Conservation (phyloP, 768 basidiomycete species). For the Trametes meyenii region DNA sequence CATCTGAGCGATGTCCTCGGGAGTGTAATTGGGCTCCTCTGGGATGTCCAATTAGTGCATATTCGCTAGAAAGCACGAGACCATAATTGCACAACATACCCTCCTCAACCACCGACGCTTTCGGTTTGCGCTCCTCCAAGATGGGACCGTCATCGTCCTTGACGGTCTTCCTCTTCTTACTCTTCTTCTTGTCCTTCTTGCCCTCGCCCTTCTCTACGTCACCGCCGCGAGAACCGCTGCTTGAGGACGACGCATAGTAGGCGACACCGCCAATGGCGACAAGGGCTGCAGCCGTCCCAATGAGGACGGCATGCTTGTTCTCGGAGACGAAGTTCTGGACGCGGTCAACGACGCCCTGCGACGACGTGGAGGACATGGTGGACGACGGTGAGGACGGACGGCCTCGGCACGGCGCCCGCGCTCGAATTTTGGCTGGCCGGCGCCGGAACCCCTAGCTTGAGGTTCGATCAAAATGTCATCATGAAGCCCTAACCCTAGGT, state of each 20-base stretch:
- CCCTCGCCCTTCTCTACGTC: conserved; percentile 47
- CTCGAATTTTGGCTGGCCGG: conserved; percentile 18
- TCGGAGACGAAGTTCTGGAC: conserved; percentile 71
- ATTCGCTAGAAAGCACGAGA: background rate
- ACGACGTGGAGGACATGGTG: conserved; percentile 36
- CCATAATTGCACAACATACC: conserved; percentile 21
- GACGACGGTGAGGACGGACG: conserved; percentile 19
- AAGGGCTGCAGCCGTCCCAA: conserved; percentile 72
- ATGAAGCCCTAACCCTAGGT: background rate
- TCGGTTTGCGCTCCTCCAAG: conserved; percentile 71
- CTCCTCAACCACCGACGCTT: conserved; percentile 35
- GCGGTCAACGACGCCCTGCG: conserved; percentile 55
- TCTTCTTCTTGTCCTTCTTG: conserved; percentile 55
- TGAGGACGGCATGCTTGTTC: conserved; percentile 73
- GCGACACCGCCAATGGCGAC: conserved; percentile 74
- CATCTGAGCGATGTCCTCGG: conserved; percentile 60
- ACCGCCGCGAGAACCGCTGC: conserved; percentile 32
- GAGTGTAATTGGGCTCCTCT: conserved; percentile 49
- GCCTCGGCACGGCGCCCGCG: conserved; percentile 14
- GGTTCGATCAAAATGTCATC: conserved; percentile 8
- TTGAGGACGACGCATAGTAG: conserved; percentile 71
- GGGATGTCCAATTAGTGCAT: conserved; percentile 19
- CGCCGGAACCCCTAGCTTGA: conserved; percentile 3
- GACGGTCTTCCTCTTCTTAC: conserved; percentile 60
- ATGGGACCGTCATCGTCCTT: conserved; percentile 74